Percentiles rank a stretch among this genome's conserved stretches.
These are phyloP conservation scores for Botryotinia globosa DNA, from an alignment of 2,329 filamentous ascomycete genomes.

Conservation along the genomic window DNA sequence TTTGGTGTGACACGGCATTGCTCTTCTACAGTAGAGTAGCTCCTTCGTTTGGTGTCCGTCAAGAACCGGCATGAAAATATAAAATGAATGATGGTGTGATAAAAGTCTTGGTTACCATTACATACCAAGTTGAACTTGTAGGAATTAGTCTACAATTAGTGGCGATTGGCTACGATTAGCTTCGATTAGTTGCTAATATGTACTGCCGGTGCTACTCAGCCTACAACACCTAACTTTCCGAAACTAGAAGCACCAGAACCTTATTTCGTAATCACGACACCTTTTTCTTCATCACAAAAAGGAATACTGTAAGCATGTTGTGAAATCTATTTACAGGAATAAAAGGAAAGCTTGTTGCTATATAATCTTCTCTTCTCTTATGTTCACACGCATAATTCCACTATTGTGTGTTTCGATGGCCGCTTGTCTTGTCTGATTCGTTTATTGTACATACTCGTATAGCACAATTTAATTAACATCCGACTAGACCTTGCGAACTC, in stretches of 20 bases:
- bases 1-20: neutral
- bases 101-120: neutral
- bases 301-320: neutral
- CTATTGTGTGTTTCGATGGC: neutral
- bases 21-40: conserved; percentile 8
- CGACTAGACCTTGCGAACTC: neutral
- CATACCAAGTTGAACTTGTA: neutral
- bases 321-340: neutral
- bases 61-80: neutral
- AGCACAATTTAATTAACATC: neutral
- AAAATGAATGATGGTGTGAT: neutral
- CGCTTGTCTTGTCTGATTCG: neutral
- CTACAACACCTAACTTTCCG: neutral
- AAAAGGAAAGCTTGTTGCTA: neutral
- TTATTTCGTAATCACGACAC: neutral
- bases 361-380: neutral
- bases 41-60: neutral
- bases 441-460: neutral
- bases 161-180: neutral
- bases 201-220: neutral
- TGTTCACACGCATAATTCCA: neutral
- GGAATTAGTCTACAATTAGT: neutral
- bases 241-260: neutral
- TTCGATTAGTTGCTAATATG: neutral
- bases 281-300: neutral